phyloP scores from a whole-genome alignment of 495 filamentous ascomycete species.

The Geopyxis carbonaria region DNA sequence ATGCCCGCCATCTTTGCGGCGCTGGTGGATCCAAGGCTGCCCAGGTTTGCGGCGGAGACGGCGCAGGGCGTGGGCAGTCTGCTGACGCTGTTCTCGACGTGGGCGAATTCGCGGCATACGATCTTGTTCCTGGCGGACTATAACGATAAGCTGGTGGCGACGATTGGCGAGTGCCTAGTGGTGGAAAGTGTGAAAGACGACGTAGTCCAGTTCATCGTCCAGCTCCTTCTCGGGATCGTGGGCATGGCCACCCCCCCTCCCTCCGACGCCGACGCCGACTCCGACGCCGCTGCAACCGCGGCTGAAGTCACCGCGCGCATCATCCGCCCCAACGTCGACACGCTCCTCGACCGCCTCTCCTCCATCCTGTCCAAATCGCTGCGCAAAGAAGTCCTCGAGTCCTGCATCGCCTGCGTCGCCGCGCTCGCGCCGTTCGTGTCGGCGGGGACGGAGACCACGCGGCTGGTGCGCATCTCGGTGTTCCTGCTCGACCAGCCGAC shows the following conservation, averaged over 20 bases:
- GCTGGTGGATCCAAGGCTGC: conserved; percentile 55
- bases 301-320: conserved; percentile 43
- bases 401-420: conserved; percentile 60
- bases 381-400: conserved; percentile 52
- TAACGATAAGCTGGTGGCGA: conserved; percentile 45
- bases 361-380: conserved; percentile 44
- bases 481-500: conserved; percentile 73
- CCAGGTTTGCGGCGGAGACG: conserved; percentile 69
- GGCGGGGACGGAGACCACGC: conserved; percentile 48
- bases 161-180: conserved; percentile 52
- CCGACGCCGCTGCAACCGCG: conserved; percentile 38
- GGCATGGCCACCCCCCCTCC: too few relatives aligned
- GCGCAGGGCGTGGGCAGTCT: conserved; percentile 74
- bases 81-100: conserved; percentile 62
- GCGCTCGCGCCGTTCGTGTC: conserved; percentile 55
- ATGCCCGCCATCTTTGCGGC: conserved; percentile 52
- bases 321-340: conserved; percentile 51
- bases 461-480: conserved; percentile 54
- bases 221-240: conserved; percentile 52
- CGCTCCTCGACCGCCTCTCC: conserved; percentile 49
- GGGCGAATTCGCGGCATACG: conserved; percentile 49
- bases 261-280: conserved; percentile 24
- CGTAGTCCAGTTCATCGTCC: conserved; percentile 66
- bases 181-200: conserved; percentile 68
- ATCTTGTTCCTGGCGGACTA: conserved; percentile 49